Conservation (phyloP, 805 yeast genomes). For the Kuraishia borneana region DNA sequence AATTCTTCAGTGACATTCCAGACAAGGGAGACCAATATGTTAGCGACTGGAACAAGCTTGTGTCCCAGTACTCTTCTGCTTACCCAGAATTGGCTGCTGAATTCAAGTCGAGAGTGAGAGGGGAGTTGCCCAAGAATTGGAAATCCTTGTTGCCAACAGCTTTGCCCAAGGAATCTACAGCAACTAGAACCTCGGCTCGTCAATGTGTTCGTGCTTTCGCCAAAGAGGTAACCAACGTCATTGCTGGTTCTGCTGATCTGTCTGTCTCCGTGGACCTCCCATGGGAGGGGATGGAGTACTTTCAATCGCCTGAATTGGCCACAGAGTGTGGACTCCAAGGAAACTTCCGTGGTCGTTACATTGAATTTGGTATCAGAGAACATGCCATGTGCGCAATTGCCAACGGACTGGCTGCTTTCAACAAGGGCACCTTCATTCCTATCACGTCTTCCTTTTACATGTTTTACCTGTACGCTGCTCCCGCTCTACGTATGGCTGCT, state of each 20-base stretch:
- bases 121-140: slow-evolving; percentile 18
- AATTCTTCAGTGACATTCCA: slow-evolving; percentile 14
- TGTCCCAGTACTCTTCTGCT: slow-evolving; percentile 9
- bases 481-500: slow-evolving; percentile 39
- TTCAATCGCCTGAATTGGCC: slow-evolving; percentile 16
- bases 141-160: slow-evolving; percentile 11
- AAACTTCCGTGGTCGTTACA: slow-evolving; percentile 17
- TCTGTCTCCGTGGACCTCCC: slow-evolving; percentile 19
- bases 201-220: slow-evolving; percentile 17
- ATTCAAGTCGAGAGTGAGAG: slow-evolving; percentile 13
- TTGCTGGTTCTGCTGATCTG: slow-evolving; percentile 26
- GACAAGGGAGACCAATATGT: slow-evolving; percentile 13
- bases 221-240: slow-evolving; percentile 13
- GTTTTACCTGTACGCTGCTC: slow-evolving; percentile 35
- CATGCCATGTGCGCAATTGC: slow-evolving; percentile 22
- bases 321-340: slow-evolving; percentile 18
- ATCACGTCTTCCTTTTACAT: slow-evolving; percentile 21
- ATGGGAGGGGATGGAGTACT: slow-evolving; percentile 19
- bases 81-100: slow-evolving; percentile 19
- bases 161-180: slow-evolving; percentile 10
- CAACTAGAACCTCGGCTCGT: slow-evolving; percentile 18
- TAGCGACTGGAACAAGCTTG: slow-evolving; percentile 15
- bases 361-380: slow-evolving; percentile 22
- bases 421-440: slow-evolving; percentile 21
- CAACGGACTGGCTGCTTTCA: slow-evolving; percentile 21